Base-by-base conservation (phyloP, 1,284 basidiomycete genomes). In the Sutorius eximius region DNA sequence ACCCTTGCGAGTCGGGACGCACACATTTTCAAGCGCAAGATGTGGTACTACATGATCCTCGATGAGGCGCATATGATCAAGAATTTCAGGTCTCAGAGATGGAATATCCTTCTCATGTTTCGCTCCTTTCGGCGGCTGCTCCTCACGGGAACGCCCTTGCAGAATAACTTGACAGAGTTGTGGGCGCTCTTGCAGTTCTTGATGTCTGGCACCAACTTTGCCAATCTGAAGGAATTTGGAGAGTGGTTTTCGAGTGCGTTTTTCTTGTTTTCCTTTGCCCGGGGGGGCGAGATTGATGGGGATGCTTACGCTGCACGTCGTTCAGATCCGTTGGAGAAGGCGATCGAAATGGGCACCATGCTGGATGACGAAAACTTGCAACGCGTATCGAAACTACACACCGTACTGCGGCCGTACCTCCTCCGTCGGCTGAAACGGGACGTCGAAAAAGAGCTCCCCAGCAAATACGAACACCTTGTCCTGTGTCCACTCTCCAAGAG, bases 31-130 rank as follows among this genome's bases (percentile, higher is more conserved):
- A 93, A 95, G 63, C 87, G 95, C 51, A 97, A 96, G 73, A 80
- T 86, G 45, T 98, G 95, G 95, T 93, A 94, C 68, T 98, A 98
- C 69, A 91, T 98, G 86, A 87, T 98, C 59, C 82, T 98, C 12
- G 95, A 97, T 71, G 95, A 98, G 74, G 95, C 95, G 9, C 95
- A 98, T 69, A 96, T 98, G 85, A 97, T 98, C 85, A 98, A 98
- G 76, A 98, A 98, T 74, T 98, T 97, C 75, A 89, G 89, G 61
- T 93, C 91, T 1, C 94, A 98, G 72, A 84, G 95, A 45, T 98
- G 95, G 95, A 94, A 95, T 68, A 95, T 89, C 13, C 73, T 98
- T 30, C 79, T 98, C n/a, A 91, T 94, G 78, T 97, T 98, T 75
- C 87, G 93, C 49, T 93, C 94, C 5, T 90, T 92, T 65, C 85